phyloP scores from a whole-genome alignment of 148 eudicot species.

The Nyssa sinensis region DNA sequence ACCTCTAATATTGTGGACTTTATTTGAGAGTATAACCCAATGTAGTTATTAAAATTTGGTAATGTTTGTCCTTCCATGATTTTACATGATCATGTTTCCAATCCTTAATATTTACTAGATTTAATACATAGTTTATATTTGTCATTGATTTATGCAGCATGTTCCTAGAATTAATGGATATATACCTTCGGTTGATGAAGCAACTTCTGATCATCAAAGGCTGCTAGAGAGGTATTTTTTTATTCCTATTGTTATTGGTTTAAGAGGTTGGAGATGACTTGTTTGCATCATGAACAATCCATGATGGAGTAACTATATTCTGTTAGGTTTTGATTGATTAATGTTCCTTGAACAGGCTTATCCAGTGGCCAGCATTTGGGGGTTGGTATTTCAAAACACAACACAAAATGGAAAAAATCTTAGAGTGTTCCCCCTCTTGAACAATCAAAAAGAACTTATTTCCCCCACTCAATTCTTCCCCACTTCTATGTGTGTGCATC shows the following conservation, averaged over 20 bases:
- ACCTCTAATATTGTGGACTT: background rate
- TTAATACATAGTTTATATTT: background rate
- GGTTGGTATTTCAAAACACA: background rate
- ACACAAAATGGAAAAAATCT: too few species aligned
- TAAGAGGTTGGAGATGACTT: background rate
- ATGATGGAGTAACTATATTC: background rate
- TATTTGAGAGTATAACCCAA: background rate
- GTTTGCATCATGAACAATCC: background rate
- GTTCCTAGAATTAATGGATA: conserved; percentile 93
- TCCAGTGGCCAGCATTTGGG: background rate
- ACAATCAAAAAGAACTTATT: too few species aligned
- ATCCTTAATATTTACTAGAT: background rate
- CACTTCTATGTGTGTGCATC: too few species aligned
- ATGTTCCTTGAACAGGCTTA: background rate
- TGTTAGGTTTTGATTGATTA: background rate
- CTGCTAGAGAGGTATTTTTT: conserved; percentile 68
- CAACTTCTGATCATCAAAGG: conserved; percentile 92
- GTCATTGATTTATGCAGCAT: conserved; percentile 57
- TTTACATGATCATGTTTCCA: background rate
- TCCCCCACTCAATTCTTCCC: too few species aligned
- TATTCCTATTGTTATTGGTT: background rate
- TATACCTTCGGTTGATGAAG: conserved; percentile 92
- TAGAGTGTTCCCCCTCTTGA: too few species aligned
- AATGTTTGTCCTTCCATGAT: background rate
- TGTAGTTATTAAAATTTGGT: background rate